Percentiles rank a stretch among this genome's conserved stretches.
Conservation (phyloP, 768 basidiomycete genomes). For the Pisolithus orientalis region DNA sequence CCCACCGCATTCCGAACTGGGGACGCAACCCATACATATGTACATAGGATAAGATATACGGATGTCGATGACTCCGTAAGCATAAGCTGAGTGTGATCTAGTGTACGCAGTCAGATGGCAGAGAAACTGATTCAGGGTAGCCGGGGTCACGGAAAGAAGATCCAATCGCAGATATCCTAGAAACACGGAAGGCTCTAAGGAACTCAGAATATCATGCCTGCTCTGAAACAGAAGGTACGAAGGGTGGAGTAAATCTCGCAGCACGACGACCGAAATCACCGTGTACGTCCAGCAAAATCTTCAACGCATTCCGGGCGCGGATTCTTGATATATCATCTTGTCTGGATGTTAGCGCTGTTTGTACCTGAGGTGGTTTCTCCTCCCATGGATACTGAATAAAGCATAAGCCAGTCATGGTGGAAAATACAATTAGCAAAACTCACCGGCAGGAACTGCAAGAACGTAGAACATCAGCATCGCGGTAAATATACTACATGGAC, state of each 20-base stretch:
- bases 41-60: no score
- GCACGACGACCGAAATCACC: slow-evolving; percentile 77
- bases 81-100: no score
- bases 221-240: slow-evolving; percentile 13
- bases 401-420: background rate
- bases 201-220: slow-evolving; percentile 9
- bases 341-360: slow-evolving; percentile 63
- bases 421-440: slow-evolving; percentile 6
- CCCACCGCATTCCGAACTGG: no score
- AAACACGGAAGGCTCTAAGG: background rate
- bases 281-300: slow-evolving; percentile 84
- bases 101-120: no score
- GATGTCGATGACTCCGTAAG: no score
- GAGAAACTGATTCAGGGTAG: background rate
- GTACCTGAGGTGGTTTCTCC: slow-evolving; percentile 57
- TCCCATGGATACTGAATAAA: slow-evolving; percentile 73
- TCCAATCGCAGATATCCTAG: background rate
- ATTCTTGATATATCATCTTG: slow-evolving; percentile 83
- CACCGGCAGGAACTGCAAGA: slow-evolving; percentile 27
- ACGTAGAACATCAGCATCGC: background rate
- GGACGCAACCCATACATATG: no score
- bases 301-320: slow-evolving; percentile 91
- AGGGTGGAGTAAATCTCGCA: slow-evolving; percentile 26
- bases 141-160: background rate
- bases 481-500: background rate